Evolutionary conservation across 371 early-diverging fungal genomes (phyloP), one percentile per base, ranked within the genome.

Genomic region (Dinochytrium kinnereticum): DNA sequence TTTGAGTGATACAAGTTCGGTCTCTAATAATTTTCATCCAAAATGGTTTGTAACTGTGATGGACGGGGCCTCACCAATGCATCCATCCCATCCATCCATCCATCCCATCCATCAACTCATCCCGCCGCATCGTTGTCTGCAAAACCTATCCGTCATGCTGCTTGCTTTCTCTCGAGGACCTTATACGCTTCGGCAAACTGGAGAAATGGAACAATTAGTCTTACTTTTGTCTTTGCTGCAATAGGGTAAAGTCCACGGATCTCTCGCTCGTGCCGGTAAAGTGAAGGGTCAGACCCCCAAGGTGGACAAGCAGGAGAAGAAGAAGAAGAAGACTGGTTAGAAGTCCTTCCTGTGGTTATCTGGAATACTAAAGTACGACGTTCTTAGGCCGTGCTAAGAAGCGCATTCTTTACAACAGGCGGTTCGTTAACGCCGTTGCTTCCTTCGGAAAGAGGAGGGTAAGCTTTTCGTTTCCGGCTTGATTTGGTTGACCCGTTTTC

Each of bases 231-330:
- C n/a, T 26, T 26, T 13, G 13, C 5, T 53, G 24, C 55, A 21
- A 26, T 26, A 53, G 98, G 98, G 96, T 91, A 98, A 98, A 94
- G 96, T 96, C 81, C 99, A 98, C 96, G 99, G 99, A 90, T 97
- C 98, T 82, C 92, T 98, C 85, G 96, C 98, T 89, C 97, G 97
- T 95, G 99, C 99, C 89, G 99, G 99, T 92, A 99, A 99, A 90
- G 99, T 99, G 84, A 97, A 98, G 95, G 95, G 94, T 80, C 98
- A 98, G 85, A 96, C 96, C 83, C 99, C 99, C 83, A 98, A 98
- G 91, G 99, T 98, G 76, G 97, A 96, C 84, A 95, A 96, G 90
- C 91, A 93, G 87, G 98, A 98, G 84, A 97, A 99, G 93, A 90
- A 94, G 88, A 98, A 95, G 93, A 87, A 92, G 88, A 87, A 91